Conservation (phyloP, 495 filamentous ascomycete genomes). For the Penicillium bialowiezense region DNA sequence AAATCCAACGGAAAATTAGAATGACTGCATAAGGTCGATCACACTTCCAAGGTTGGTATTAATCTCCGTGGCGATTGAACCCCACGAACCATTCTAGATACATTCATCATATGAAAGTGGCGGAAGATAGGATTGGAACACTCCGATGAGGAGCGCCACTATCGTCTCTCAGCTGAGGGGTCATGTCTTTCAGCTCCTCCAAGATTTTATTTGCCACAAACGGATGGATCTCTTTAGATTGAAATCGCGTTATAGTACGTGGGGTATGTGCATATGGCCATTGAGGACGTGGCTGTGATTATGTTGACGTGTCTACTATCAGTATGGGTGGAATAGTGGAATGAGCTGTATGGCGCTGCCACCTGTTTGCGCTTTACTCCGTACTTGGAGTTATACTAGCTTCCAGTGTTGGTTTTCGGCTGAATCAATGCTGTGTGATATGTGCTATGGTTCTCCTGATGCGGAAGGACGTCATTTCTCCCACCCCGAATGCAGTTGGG, state of each 20-base stretch:
- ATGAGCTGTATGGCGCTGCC: too few species aligned
- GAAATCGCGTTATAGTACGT: neutral
- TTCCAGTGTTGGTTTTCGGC: neutral
- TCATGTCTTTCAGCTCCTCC: neutral
- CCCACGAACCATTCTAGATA: too few species aligned
- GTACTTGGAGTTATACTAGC: too few species aligned
- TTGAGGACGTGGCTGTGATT: neutral
- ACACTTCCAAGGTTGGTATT: neutral
- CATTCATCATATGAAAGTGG: too few species aligned
- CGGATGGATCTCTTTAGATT: neutral
- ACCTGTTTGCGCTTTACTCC: too few species aligned
- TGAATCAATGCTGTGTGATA: neutral
- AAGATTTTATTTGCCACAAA: constrained; percentile 1
- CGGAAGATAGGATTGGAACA: too few species aligned
- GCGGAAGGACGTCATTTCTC: constrained; percentile 8
- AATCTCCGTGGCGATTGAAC: too few species aligned
- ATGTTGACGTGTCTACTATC: too few species aligned
- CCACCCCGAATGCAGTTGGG: constrained; percentile 22
- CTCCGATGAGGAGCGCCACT: neutral
- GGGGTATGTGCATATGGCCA: neutral
- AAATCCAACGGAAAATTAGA: constrained; percentile 2
- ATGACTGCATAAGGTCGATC: neutral
- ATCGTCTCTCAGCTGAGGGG: neutral
- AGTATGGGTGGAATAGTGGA: too few species aligned
- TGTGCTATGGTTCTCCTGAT: constrained; percentile 3